Conservation (phyloP, 257 asterid genomes). For the Fraxinus anomala region DNA sequence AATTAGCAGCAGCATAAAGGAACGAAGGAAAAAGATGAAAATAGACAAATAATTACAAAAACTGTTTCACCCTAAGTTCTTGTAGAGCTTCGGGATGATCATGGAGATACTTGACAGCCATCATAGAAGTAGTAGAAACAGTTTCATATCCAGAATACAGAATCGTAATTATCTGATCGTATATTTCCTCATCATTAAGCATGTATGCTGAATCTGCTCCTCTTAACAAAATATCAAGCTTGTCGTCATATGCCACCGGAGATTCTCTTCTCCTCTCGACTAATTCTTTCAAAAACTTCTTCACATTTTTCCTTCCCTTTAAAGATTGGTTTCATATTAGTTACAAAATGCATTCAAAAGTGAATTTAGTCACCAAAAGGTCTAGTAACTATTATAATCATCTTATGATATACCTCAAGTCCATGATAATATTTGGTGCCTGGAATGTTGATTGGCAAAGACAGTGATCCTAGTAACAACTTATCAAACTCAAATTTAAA, state of each 20-base stretch:
- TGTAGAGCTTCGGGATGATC: conserved; percentile 71
- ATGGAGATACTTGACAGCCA: conserved; percentile 85
- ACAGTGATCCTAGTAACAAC: conserved; percentile 53
- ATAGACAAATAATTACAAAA: not conserved
- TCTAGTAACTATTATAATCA: not conserved
- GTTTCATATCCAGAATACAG: conserved; percentile 90
- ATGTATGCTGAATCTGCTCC: conserved; percentile 33
- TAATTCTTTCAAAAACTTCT: conserved; percentile 44
- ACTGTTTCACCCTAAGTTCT: conserved; percentile 58
- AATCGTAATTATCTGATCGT: conserved; percentile 77
- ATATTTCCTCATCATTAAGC: conserved; percentile 64
- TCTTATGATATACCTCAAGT: conserved; percentile 40
- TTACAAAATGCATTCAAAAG: not conserved
- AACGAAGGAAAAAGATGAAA: not conserved
- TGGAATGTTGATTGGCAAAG: conserved; percentile 70
- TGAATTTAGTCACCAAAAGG: not conserved
- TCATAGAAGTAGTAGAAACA: conserved; percentile 80
- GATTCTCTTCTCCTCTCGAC: conserved; percentile 62
- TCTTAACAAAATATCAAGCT: conserved; percentile 53
- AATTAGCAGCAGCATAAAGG: not conserved
- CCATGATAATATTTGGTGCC: conserved; percentile 58
- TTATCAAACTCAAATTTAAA: conserved; percentile 56
- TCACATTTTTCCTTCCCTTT: conserved; percentile 72
- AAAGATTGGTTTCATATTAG: not conserved
- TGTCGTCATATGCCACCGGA: conserved; percentile 41